phyloP scores from a whole-genome alignment of 768 basidiomycete genomes.

The Daedalea quercina region DNA sequence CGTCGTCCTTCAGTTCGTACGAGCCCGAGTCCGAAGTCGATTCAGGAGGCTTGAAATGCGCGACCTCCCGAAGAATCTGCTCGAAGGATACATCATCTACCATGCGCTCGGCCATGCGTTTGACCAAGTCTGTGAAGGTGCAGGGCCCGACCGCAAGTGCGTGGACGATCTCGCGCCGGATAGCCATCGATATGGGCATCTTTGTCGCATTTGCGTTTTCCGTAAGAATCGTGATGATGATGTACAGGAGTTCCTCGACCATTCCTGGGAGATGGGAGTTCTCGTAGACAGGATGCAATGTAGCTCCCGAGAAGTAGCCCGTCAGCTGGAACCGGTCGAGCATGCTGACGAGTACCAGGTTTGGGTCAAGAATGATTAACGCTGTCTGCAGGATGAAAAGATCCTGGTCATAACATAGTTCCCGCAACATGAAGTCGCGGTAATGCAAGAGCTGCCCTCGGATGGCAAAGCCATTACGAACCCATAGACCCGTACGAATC shows the following conservation, averaged over 20 bases:
- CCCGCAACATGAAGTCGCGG: constrained; percentile 91
- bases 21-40: constrained; percentile 69
- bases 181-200: constrained; percentile 54
- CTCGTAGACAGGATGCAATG: constrained; percentile 58
- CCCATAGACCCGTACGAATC: constrained; percentile 93
- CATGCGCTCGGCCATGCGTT: constrained; percentile 84
- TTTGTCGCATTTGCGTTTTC: constrained; percentile 73
- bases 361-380: constrained; percentile 71
- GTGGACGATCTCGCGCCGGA: constrained; percentile 85
- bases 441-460: constrained; percentile 94
- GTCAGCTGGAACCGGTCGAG: constrained; percentile 85
- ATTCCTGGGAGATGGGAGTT: constrained; percentile 68
- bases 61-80: constrained; percentile 67
- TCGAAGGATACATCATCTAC: constrained; percentile 83
- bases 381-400: constrained; percentile 85
- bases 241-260: constrained; percentile 88
- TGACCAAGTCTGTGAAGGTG: constrained; percentile 85
- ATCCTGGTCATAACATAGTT: constrained; percentile 95
- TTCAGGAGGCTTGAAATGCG: constrained; percentile 79
- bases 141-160: constrained; percentile 84
- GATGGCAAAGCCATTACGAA: constrained; percentile 93
- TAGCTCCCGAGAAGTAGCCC: constrained; percentile 68
- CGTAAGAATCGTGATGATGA: constrained; percentile 80
- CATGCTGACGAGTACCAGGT: constrained; percentile 75
- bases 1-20: constrained; percentile 84